Evolutionary conservation across 2,329 filamentous ascomycete genomes (phyloP), one percentile per base, ranked within the genome.

Genomic region (Bretziella fagacearum): DNA sequence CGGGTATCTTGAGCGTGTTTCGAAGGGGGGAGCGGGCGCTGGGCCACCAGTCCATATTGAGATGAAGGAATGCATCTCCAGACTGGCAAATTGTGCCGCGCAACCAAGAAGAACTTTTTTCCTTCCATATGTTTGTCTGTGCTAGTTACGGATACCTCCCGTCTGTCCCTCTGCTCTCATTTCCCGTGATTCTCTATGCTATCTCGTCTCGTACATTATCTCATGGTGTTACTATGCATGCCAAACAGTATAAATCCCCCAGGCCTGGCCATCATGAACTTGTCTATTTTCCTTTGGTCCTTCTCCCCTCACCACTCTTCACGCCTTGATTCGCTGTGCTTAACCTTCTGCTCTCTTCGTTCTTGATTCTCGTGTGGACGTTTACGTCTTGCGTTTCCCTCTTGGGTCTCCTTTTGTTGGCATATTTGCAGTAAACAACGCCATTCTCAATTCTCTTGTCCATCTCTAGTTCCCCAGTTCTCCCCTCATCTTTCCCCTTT

Each of bases 301-400:
- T 36, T 36, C 33, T 18, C 33, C 23, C 35, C n/a, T 39, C 8
- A 39, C 15, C n/a, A 8, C 22, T 46, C 25, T 42, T 25, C 26
- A 35, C 20, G 26, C 29, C 20, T 26, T 13, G 36, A n/a, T 17
- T 49, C 20, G 35, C 47, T 46, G 35, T 39, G 22, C 43, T 45
- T 32, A 27, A 26, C n/a, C 42, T 40, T 45, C 29, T 50, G 35
- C 22, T 46, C 41, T 47, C 17, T 42, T 23, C 20, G 22, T 27
- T 27, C 26, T 29, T 42, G 27, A 23, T 32, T 42, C 27, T 42
- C 48, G 48, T 42, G 25, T 46, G 30, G 48, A 35, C 48, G 48
- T 29, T 27, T 45, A 42, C 43, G 48, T 50, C 48, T 50, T 44
- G 48, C 48, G 37, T 43, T 36, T 49, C 43, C 44, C 35, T 37